A percentile compares a stretch with the other conserved stretches of the same genome.
Evolutionary conservation across 495 filamentous ascomycete genomes (phyloP).

Genomic region (Tuber melanosporum): DNA sequence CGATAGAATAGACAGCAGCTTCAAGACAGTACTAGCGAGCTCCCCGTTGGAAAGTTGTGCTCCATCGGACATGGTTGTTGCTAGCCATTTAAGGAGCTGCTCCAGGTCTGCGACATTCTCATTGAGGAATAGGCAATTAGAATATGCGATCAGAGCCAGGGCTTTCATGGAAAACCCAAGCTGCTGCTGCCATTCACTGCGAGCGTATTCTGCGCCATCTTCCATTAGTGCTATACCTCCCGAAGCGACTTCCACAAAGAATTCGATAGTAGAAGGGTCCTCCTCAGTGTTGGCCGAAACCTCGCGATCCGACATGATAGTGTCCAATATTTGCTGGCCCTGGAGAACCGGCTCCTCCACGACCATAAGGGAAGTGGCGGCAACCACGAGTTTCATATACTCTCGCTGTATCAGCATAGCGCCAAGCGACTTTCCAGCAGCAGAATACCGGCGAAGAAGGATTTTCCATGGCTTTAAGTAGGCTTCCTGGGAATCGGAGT

Average conservation of each 20-base stretch:
- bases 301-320: constrained; percentile 54
- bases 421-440: constrained; percentile 69
- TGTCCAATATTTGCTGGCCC: constrained; percentile 62
- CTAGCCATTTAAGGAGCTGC: constrained; percentile 77
- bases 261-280: constrained; percentile 57
- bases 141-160: constrained; percentile 68
- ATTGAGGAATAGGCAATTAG: constrained; percentile 74
- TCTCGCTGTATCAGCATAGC: constrained; percentile 86
- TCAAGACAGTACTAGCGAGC: constrained; percentile 68
- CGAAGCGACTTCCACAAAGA: constrained; percentile 64
- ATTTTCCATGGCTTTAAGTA: constrained; percentile 68
- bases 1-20: constrained; percentile 73
- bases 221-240: constrained; percentile 83
- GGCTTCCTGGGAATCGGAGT: constrained; percentile 48
- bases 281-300: constrained; percentile 42
- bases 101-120: constrained; percentile 74
- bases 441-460: constrained; percentile 73
- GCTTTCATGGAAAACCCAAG: constrained; percentile 82
- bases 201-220: constrained; percentile 79
- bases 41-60: constrained; percentile 71
- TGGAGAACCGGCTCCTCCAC: constrained; percentile 56
- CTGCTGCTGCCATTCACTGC: constrained; percentile 78
- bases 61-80: constrained; percentile 66
- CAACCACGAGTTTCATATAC: constrained; percentile 75
- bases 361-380: constrained; percentile 64